Evolutionary conservation across 331 rosid genomes (phyloP), one percentile per base, ranked within the genome.

Genomic region (Malus hybrid): DNA sequence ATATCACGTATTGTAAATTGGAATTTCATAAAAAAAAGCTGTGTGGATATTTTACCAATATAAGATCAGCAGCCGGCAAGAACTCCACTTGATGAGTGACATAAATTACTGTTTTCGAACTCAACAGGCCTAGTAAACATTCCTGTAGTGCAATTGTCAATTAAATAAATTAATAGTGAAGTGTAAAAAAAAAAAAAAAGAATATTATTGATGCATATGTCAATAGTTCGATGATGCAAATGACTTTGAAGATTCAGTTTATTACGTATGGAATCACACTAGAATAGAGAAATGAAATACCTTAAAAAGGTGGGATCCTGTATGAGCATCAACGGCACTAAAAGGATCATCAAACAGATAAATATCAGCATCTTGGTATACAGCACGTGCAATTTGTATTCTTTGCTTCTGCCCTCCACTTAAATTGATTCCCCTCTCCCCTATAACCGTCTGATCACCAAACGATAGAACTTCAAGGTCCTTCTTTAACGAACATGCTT

Each of bases 41-140:
- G 5, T 24, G 29, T 24, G 32, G 64, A 76, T 16, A 11, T 68
- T 92, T 86, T 74, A 94, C 98, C 93, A 90, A 84, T 70, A 91
- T 91, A 65, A 90, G 88, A 68, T 91, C 94, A n/a, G 97, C 95
- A 68, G 89, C 75, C 48, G 97, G 96, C 82, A 91, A 86, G 87
- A 91, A 93, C 82, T 93, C 98, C 42, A 91, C 92, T 87, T 93
- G 97, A 86, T 93, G 98, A 75, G 97, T 91, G 36, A 93, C 85
- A 87, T 88, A 93, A 65, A 93, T 78, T 22, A 93, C 94, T 26
- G 96, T 91, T 80, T 88, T 93, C 63, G 91, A 87, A 79, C 93
- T 78, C 82, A 93, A 73, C 66, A 76, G 78, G 15, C 91, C 96
- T 63, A 91, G 75, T 79, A 91, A 75, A 71, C 97, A 94, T 77